Percentiles rank a stretch among this genome's conserved stretches.
Evolutionary conservation across 306 rosid species (phyloP).

Genomic region (Pyrus betulifolia): DNA sequence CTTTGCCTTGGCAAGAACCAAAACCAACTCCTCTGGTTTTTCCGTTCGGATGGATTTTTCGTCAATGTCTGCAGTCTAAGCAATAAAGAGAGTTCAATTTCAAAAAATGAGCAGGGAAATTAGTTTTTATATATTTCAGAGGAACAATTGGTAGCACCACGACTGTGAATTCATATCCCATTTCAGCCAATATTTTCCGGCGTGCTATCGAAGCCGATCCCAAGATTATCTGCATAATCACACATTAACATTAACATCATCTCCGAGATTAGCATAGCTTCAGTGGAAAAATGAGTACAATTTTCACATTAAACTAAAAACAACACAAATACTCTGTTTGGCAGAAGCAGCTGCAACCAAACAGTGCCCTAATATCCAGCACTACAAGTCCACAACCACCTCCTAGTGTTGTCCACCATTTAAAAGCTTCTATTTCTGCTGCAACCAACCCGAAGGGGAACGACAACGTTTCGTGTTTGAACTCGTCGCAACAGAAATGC

Average conservation of each 20-base stretch:
- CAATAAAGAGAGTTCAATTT: neutral
- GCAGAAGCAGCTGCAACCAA: neutral
- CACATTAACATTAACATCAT: neutral
- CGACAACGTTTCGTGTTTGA: neutral
- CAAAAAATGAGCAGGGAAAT: neutral
- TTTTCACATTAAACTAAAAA: neutral
- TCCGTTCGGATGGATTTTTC: constrained; percentile 81
- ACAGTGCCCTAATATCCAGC: neutral
- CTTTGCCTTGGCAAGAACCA: constrained; percentile 95
- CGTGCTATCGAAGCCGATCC: constrained; percentile 71
- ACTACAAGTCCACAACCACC: neutral
- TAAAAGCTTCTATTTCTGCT: neutral
- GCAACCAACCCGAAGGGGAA: neutral
- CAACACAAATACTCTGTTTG: neutral
- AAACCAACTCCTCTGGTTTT: constrained; percentile 75
- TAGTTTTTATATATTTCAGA: neutral
- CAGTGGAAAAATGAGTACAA: neutral
- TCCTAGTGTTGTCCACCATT: neutral
- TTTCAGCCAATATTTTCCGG: constrained; percentile 59
- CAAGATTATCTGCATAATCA: constrained; percentile 50
- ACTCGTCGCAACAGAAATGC: neutral
- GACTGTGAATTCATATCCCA: constrained; percentile 66
- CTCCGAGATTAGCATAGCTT: neutral
- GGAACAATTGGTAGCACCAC: constrained; percentile 28
- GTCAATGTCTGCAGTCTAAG: constrained; percentile 89